Evolutionary conservation across 805 yeast genomes (phyloP), one percentile per base, ranked within the genome.

Genomic region (Nakazawaea wickerhamii): DNA sequence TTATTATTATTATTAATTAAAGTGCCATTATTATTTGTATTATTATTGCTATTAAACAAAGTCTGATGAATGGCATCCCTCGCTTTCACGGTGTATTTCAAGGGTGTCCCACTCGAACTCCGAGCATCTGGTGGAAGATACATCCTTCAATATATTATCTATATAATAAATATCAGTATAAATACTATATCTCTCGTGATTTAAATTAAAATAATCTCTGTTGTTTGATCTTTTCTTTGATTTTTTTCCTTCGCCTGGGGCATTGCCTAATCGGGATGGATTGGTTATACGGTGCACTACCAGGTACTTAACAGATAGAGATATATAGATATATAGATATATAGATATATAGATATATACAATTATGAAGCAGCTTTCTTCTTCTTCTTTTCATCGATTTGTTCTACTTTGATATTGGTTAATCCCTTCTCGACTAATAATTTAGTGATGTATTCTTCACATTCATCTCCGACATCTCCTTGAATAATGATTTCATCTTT

Each of bases 391-490:
- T 86, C 95, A 51, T 84, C 93, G 15, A 84, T 73, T 53, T 80
- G 84, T 62, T 89, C 96, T n/a, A 90, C 91, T 64, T 88, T 88
- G 48, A 90, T 84, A 47, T 84, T 87, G 38, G 77, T 71, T 50
- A 91, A 65, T 0, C 95, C 96, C 64, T 87, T 84, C 53, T 87
- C 93, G 51, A 81, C 79, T 52, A 90, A 69, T 51, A 88, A 64
- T 36, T 74, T 75, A 38, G 71, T 76, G 48, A 90, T 76, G 53
- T 84, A 84, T 5, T 67, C 84, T 58, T 85, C 95, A 22, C 89
- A 93, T 55, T 84, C 95, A 50, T 89, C 96, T 44, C 89, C 84
- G 34, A 90, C 93, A 63, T 91, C 98, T 55, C 98, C 98, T 67
- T 90, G 97, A 46, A 90, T 83, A 45, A 87, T 76, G 44, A 90